phyloP scores from a whole-genome alignment of 83 land plant species.

The Picea engelmannii region DNA sequence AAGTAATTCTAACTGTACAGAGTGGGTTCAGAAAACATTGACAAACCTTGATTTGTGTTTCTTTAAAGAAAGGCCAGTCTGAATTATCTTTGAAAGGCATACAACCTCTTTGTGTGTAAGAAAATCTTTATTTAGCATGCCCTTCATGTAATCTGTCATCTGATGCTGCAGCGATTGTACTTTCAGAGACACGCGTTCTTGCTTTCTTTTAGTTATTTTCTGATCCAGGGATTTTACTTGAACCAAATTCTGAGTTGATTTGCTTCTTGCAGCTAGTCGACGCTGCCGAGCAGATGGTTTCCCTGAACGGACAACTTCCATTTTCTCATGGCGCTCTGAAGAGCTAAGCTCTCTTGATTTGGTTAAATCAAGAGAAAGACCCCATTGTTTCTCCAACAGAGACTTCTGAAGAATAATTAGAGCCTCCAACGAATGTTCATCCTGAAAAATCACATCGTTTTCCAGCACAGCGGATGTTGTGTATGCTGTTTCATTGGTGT shows the following conservation, averaged over 20 bases:
- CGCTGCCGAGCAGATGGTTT: constrained; percentile 45
- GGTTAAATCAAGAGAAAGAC: constrained; percentile 36
- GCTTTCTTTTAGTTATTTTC: constrained; percentile 10
- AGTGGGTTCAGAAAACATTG: not conserved
- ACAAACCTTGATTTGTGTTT: constrained; percentile 52
- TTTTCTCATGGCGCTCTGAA: constrained; percentile 9
- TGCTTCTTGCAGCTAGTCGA: constrained; percentile 33
- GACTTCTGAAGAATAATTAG: constrained; percentile 59
- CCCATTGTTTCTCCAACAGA: constrained; percentile 77
- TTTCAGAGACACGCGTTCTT: constrained; percentile 23
- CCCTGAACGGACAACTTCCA: constrained; percentile 46
- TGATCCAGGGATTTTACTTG: not conserved
- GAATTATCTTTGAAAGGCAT: constrained; percentile 46
- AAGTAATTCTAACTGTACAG: too few relatives aligned
- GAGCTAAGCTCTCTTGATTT: not conserved
- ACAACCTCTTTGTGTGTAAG: constrained; percentile 65
- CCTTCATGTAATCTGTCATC: constrained; percentile 40
- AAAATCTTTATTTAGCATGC: constrained; percentile 33
- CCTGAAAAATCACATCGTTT: constrained; percentile 11
- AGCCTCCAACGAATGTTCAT: constrained; percentile 41
- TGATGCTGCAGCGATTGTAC: constrained; percentile 38
- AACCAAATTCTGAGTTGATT: constrained; percentile 9
- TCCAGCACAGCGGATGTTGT: constrained; percentile 16
- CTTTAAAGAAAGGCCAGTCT: constrained; percentile 48
- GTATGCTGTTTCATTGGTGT: constrained; percentile 20